These are phyloP conservation scores for Neofusicoccum ribis DNA, from an alignment of 2,329 filamentous ascomycete species.

Conservation along the genomic window DNA sequence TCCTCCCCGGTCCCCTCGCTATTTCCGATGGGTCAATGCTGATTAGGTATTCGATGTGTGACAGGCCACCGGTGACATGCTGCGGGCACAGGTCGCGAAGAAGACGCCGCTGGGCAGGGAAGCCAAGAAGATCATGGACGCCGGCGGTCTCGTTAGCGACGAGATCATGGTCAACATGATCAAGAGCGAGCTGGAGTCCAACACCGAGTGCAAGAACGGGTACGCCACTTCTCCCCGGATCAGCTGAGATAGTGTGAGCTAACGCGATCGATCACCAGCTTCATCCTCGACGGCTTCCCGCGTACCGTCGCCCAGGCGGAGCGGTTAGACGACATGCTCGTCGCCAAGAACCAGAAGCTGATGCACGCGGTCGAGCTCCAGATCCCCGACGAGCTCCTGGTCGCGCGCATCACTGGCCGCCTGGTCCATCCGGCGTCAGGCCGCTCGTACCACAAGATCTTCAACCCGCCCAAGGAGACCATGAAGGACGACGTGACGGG, in stretches of 20 bases:
- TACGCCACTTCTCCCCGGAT: conserved; percentile 46
- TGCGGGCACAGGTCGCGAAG: conserved; percentile 95
- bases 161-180: conserved; percentile 99
- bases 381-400: conserved; percentile 91
- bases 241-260: neutral
- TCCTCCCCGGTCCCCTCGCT: neutral
- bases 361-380: conserved; percentile 96
- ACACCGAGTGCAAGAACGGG: conserved; percentile 96
- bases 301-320: conserved; percentile 94
- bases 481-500: conserved; percentile 98
- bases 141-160: conserved; percentile 94
- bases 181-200: conserved; percentile 91
- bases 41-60: conserved; percentile 22
- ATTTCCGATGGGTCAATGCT: neutral
- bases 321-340: conserved; percentile 90
- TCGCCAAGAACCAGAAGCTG: conserved; percentile 73
- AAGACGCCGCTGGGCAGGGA: conserved; percentile 93
- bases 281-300: conserved; percentile 98
- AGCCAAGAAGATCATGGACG: conserved; percentile 99
- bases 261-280: conserved; percentile 56
- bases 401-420: conserved; percentile 94
- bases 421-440: conserved; percentile 94
- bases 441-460: conserved; percentile 96
- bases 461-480: conserved; percentile 91
- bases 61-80: conserved; percentile 97